A percentile compares a stretch with the other conserved stretches of the same genome.
Evolutionary conservation across 108 stramenopile species (phyloP).

Genomic region (Cyclostephanos invisitatus): DNA sequence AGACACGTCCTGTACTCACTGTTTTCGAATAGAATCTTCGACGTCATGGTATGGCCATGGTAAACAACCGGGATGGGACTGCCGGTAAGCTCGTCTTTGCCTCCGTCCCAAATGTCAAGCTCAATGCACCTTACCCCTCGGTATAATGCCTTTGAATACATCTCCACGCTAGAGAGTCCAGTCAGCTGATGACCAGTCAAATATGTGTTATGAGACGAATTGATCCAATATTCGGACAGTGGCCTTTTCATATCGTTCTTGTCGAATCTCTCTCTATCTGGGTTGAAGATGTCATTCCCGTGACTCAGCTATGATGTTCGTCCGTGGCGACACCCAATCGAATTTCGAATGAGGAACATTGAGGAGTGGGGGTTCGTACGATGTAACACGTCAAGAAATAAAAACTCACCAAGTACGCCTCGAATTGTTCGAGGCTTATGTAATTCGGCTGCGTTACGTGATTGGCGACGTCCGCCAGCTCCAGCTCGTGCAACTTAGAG

Average conservation of each 20-base stretch:
- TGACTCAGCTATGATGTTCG: slow-evolving; percentile 32
- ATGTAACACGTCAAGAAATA: neutral
- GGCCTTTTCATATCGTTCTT: slow-evolving; percentile 66
- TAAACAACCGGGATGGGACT: slow-evolving; percentile 81
- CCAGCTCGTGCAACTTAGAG: slow-evolving; percentile 52
- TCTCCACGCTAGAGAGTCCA: slow-evolving; percentile 79
- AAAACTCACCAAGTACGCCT: slow-evolving; percentile 53
- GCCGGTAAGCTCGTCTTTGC: slow-evolving; percentile 35
- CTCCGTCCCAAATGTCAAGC: slow-evolving; percentile 97
- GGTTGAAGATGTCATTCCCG: slow-evolving; percentile 76
- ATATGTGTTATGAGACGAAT: slow-evolving; percentile 96
- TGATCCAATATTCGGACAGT: slow-evolving; percentile 92
- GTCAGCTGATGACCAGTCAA: slow-evolving; percentile 93
- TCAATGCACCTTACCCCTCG: slow-evolving; percentile 94
- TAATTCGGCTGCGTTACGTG: slow-evolving; percentile 47
- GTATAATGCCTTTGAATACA: slow-evolving; percentile 67
- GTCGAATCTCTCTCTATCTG: slow-evolving; percentile 47
- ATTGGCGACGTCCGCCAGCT: slow-evolving; percentile 60
- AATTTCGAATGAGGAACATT: neutral
- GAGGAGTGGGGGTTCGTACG: neutral
- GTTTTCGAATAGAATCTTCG: slow-evolving; percentile 88
- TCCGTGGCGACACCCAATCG: neutral
- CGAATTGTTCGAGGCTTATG: slow-evolving; percentile 72
- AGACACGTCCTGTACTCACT: slow-evolving; percentile 4
- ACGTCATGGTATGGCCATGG: slow-evolving; percentile 95